A percentile compares a stretch with the other conserved stretches of the same genome.
phyloP scores from a whole-genome alignment of 495 filamentous ascomycete genomes.

The Talaromyces thailandensis region DNA sequence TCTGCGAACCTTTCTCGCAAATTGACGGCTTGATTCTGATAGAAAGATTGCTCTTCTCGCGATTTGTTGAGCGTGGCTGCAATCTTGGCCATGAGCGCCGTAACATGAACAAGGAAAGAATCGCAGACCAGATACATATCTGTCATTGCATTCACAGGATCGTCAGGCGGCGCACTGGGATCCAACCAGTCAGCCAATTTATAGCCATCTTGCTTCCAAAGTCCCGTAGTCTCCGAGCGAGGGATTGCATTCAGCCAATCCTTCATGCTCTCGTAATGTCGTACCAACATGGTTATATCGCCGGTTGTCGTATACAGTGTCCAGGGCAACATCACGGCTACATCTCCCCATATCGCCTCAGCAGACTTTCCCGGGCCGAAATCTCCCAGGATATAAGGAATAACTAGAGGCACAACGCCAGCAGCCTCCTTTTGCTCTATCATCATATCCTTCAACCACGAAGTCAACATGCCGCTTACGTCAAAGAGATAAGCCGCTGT shows the following conservation, averaged over 20 bases:
- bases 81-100: constrained; percentile 20
- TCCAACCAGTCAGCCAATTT: constrained; percentile 50
- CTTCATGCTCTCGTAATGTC: constrained; percentile 35
- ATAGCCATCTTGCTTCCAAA: constrained; percentile 28
- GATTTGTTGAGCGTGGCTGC: background rate
- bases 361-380: constrained; percentile 14
- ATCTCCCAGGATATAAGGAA: constrained; percentile 23
- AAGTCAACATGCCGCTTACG: constrained; percentile 34
- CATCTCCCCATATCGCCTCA: constrained; percentile 43
- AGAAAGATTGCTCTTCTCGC: background rate
- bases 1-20: constrained; percentile 21
- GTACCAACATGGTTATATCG: constrained; percentile 29
- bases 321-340: constrained; percentile 35
- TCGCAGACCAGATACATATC: constrained; percentile 38
- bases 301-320: constrained; percentile 32
- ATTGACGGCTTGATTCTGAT: background rate
- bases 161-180: constrained; percentile 35
- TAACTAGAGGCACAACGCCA: constrained; percentile 23
- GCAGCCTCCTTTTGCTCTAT: constrained; percentile 25
- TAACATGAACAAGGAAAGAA: constrained; percentile 44
- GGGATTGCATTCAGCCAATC: constrained; percentile 40
- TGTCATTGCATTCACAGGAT: constrained; percentile 32
- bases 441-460: constrained; percentile 38
- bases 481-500: constrained; percentile 44
- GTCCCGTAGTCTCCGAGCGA: constrained; percentile 21